Base-by-base conservation (phyloP, 2,329 filamentous ascomycete genomes). In the Arthrinium phaeospermum region DNA sequence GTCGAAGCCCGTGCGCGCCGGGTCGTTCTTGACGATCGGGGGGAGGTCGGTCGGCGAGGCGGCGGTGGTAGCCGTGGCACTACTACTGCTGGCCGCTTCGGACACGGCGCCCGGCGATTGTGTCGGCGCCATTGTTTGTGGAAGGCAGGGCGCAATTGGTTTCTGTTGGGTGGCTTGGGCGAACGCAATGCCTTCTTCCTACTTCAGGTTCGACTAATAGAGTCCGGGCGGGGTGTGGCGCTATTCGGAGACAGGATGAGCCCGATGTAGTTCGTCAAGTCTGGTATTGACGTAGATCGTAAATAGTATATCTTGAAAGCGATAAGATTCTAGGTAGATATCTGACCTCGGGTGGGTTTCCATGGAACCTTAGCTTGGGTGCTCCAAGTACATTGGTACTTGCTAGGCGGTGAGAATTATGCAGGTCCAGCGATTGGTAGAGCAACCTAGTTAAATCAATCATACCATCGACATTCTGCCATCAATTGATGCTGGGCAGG, bases 1-100 rank as follows among this genome's bases (percentile, higher is more conserved):
- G 82, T 91, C 88, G 85, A 91, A 92, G 75, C 90, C 89, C 30
- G 90, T 91, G 75, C 87, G 85, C 72, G 85, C 81, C 57, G 90
- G 89, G 81, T 91, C 88, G 81, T 91, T 91, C 75, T 84, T 77
- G 76, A 89, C 49, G 82, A 79, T 85, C 80, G 73, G 77, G 73
- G 77, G 80, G 71, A 78, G 72, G 49, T 70, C 71, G 71, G 61
- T 46, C 24, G 73, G 12, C 13, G 67, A 19, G 3, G 27, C 75
- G n/a, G 64, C 37, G 19, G 75, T 8, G 0, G 75, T 67, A 24
- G 77, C 30, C 16, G 72, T 49, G 19, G 73, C 67, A 24, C 73
- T 47, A 71, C 45, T 68, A n/a, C 68, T 69, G 64, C 68, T 27
- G 27, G 53, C 41, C n/a, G 64, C 27, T 44, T 57, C 45, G 30